Conservation (phyloP, 78 protist genomes). For the Pigoraptor vietnamica region DNA sequence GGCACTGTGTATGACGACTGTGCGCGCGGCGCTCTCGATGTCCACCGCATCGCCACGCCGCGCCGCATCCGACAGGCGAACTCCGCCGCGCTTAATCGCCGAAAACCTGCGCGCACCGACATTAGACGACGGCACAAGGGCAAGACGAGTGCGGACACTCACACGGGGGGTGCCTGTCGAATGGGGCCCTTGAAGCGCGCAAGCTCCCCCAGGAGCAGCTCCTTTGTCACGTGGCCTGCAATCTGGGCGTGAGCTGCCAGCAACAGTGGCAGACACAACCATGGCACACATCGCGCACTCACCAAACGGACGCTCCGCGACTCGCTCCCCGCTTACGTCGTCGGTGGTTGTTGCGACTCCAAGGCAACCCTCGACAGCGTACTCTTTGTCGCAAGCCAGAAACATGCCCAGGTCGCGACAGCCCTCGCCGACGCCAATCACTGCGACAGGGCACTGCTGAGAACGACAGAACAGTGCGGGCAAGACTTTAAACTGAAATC, state of each 20-base stretch:
- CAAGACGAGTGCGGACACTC: not conserved
- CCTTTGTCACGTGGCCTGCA: not conserved
- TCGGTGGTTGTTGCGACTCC: not conserved
- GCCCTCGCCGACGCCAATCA: not conserved
- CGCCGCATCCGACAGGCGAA: not conserved
- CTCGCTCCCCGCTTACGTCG: not conserved
- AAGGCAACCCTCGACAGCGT: not conserved
- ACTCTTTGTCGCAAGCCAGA: not conserved
- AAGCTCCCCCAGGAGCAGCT: not conserved
- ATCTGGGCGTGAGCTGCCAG: not conserved
- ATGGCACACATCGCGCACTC: not conserved
- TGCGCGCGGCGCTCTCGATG: not conserved
- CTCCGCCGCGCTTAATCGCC: not conserved
- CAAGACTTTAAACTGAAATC: too few relatives aligned
- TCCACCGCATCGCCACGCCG: not conserved
- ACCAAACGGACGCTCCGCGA: not conserved
- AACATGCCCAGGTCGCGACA: not conserved
- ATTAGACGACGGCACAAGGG: not conserved
- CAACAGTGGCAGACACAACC: not conserved
- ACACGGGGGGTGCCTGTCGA: not conserved
- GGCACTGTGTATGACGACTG: not conserved
- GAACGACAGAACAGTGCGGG: too few relatives aligned
- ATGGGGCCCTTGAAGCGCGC: not conserved
- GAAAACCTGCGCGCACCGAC: not conserved
- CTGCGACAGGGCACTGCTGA: not conserved